Conservation (phyloP, 495 filamentous ascomycete species). For the Aspergillus biplanus region DNA sequence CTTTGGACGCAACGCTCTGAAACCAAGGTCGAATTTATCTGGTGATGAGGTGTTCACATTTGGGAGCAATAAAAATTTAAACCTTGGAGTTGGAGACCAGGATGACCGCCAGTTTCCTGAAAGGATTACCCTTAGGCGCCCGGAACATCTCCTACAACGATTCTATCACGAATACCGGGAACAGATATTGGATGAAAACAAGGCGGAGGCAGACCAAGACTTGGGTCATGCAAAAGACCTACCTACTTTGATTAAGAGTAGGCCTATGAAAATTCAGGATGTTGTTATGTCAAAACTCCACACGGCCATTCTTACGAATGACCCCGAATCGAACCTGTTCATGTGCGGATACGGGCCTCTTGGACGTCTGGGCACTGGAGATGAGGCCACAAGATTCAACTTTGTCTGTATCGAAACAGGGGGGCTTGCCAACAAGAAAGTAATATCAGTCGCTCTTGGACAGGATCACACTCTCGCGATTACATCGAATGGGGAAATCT, state of each 20-base stretch:
- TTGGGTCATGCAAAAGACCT: constrained; percentile 47
- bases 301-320: constrained; percentile 86
- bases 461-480: constrained; percentile 90
- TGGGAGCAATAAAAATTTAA: constrained; percentile 94
- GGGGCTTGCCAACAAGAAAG: constrained; percentile 68
- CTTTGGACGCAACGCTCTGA: constrained; percentile 25
- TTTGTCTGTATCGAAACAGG: constrained; percentile 80
- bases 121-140: constrained; percentile 74
- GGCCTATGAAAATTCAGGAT: constrained; percentile 72
- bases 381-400: constrained; percentile 83
- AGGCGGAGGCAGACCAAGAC: constrained; percentile 24
- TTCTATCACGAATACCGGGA: constrained; percentile 66
- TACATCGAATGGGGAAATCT: constrained; percentile 78
- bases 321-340: constrained; percentile 89
- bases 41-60: constrained; percentile 92
- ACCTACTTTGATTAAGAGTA: constrained; percentile 69
- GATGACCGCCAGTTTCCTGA: constrained; percentile 95
- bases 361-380: constrained; percentile 86
- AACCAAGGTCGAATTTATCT: constrained; percentile 44
- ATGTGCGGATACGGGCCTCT: constrained; percentile 91
- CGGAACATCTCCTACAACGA: constrained; percentile 71
- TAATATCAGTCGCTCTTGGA: constrained; percentile 76
- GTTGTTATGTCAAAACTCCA: constrained; percentile 88
- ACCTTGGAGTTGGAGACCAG: constrained; percentile 87
- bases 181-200: constrained; percentile 32